Evolutionary conservation across 2,329 filamentous ascomycete species (phyloP), one percentile per base, ranked within the genome.

Genomic region (Fusarium lateritium): DNA sequence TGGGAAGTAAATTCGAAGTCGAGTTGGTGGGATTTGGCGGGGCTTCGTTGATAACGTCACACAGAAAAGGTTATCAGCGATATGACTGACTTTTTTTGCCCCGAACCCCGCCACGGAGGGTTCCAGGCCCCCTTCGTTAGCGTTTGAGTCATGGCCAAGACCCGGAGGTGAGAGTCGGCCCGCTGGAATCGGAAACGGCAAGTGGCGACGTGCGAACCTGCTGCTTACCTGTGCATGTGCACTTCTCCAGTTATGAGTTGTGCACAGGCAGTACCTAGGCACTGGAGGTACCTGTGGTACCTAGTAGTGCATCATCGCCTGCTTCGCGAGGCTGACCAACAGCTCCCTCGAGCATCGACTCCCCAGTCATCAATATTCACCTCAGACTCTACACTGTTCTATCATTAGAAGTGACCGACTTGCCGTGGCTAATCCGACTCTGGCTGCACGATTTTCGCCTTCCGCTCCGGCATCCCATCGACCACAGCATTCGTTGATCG

Each of bases 1-100:
- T 62, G 55, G 42, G 57, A 73, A 74, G 55, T 61, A 75, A 75
- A 70, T 72, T 75, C 53, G 34, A 31, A 50, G 51, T 42, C 26
- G 54, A 61, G 54, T 74, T 74, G 62, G 73, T 75, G 73, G 73
- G 73, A 52, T 63, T 51, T 71, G 71, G 73, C 73, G 73, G 73
- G 73, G 73, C 68, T 73, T 45, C 40, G 45, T 61, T 60, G 69
- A 75, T 75, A 75, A 75, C 71, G 73, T 75, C 73, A 75, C 71
- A 64, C 65, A 71, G 50, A 60, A 70, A 67, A 54, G 50, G 57
- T 60, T 67, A 72, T 70, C 69, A 73, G 62, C 38, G 62, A 60
- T 49, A 60, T 65, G 65, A 59, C 66, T 68, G 65, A 68, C 65
- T 74, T 74, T 74, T 73, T 72, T 70, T 56, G 51, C 53, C 54